Evolutionary conservation across 495 filamentous ascomycete genomes (phyloP), one percentile per base, ranked within the genome.

Genomic region (Poronia punctata): DNA sequence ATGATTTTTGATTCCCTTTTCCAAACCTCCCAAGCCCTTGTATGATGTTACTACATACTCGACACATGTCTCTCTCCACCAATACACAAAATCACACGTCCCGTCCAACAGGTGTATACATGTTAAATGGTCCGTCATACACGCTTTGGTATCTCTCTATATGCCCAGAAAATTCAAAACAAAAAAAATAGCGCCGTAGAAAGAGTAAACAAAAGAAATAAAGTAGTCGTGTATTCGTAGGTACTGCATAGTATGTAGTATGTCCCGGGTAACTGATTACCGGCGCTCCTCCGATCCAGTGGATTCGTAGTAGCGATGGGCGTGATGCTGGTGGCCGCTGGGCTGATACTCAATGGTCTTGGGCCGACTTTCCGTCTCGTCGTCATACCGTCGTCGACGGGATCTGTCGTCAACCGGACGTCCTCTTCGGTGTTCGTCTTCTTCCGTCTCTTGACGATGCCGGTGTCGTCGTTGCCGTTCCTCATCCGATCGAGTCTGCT

Each of bases 371-470:
- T 39, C 51, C 7, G 40, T 38, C 0, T 57, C 57, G 10, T 62
- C 58, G 7, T 41, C 49, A 9, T 46, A 43, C 10, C 29, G 42
- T 40, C 56, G 54, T 4, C 51, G 40, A 14, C 47, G 48, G 19
- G 43, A 50, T 22, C 38, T 45, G 6, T 53, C 48, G 15, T 60
- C 54, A 5, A 35, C 45, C 6, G 57, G 48, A 12, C 53, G 50
- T 23, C 52, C 58, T 26, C 35, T 31, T 8, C 53, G 44, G 32
- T 43, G 49, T 45, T 62, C 49, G 33, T 68, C 64, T 20, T 52
- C 54, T 11, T 66, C 61, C 24, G 31, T 31, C 4, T 62, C 53
- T 20, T 52, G 52, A 22, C 61, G 56, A 27, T 53, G 59, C 5
- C 54, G 59, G 8, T 51, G 57, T 17, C 46, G 46, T 14, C 43